phyloP scores from a whole-genome alignment of 352 stramenopile species.

The Phytopythium montanum region DNA sequence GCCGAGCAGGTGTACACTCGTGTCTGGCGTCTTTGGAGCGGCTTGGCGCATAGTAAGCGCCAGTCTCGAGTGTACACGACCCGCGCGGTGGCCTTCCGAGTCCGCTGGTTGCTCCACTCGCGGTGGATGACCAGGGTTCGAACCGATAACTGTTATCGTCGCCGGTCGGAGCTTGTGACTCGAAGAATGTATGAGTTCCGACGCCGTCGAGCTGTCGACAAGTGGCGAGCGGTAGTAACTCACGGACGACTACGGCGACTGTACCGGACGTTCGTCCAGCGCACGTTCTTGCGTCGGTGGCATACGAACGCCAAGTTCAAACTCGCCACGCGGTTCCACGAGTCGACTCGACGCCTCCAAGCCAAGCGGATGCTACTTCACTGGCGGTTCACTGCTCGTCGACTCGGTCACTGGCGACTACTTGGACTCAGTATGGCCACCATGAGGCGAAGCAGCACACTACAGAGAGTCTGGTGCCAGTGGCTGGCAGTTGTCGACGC shows the following conservation, averaged over 20 bases:
- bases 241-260: constrained; percentile 9
- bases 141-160: constrained; percentile 1
- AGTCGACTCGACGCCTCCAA: constrained; percentile 14
- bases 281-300: constrained; percentile 37
- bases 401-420: constrained; percentile 21
- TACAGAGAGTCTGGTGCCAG: constrained; percentile 11
- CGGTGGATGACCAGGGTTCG: neutral
- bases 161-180: constrained; percentile 4
- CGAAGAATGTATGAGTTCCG: constrained; percentile 10
- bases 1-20: neutral
- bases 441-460: constrained; percentile 4
- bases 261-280: constrained; percentile 26
- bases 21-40: constrained; percentile 12
- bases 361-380: constrained; percentile 21
- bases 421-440: constrained; percentile 13
- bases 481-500: constrained; percentile 20
- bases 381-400: constrained; percentile 21
- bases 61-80: neutral
- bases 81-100: neutral
- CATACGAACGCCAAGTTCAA: constrained; percentile 17
- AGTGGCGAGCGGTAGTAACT: constrained; percentile 22
- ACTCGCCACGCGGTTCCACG: constrained; percentile 34
- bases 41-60: neutral
- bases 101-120: neutral
- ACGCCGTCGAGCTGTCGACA: constrained; percentile 9